Percentiles rank a stretch among this genome's conserved stretches.
phyloP scores from a whole-genome alignment of 2,329 filamentous ascomycete species.

The Neonectria hederae region DNA sequence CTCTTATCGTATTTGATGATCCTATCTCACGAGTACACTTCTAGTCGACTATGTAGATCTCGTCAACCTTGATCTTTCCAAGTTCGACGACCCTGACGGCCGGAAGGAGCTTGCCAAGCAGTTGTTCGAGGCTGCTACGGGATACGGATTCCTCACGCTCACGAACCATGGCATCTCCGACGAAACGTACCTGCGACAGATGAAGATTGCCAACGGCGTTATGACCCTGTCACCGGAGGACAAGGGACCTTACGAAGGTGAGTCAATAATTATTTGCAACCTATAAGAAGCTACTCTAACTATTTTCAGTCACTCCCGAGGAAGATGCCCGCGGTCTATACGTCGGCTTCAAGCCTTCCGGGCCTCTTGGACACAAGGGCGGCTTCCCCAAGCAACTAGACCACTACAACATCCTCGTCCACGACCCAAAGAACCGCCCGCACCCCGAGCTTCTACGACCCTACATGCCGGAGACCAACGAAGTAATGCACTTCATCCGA shows the following conservation, averaged over 20 bases:
- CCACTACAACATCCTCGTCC: constrained; percentile 27
- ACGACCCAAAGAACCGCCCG: constrained; percentile 39
- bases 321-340: constrained; percentile 43
- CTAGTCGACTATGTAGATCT: constrained; percentile 43
- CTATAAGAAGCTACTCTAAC: background rate
- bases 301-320: constrained; percentile 38
- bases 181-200: constrained; percentile 39
- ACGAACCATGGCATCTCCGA: constrained; percentile 43
- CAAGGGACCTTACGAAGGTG: constrained; percentile 43
- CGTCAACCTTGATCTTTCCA: constrained; percentile 41
- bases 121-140: constrained; percentile 43
- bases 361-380: constrained; percentile 27
- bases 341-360: constrained; percentile 43
- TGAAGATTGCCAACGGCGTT: constrained; percentile 41
- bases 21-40: background rate
- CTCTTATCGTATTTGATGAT: background rate
- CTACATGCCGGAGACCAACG: constrained; percentile 37
- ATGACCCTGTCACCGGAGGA: constrained; percentile 42
- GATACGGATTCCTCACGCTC: constrained; percentile 41
- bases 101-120: constrained; percentile 41
- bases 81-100: constrained; percentile 39
- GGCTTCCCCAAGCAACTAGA: constrained; percentile 32
- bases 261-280: background rate
- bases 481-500: constrained; percentile 43
- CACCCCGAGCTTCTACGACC: constrained; percentile 36